Evolutionary conservation across 345 rosid species (phyloP), one percentile per base, ranked within the genome.

Genomic region (Ceriops tagal): DNA sequence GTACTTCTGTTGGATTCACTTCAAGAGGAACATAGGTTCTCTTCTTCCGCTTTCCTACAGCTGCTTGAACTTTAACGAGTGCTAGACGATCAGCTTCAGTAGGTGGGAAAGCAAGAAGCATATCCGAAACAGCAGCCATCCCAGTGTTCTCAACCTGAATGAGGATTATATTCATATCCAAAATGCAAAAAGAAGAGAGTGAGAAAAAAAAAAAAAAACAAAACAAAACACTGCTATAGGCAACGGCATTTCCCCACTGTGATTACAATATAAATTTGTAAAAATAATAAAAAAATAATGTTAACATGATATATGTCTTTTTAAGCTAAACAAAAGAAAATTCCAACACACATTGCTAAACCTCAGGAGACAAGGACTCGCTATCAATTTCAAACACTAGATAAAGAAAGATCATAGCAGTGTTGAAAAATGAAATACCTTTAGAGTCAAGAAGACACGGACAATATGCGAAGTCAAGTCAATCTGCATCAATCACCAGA

Each of bases 41-140:
- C 87, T 85, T 92, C 87, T 85, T 95, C 87, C 86, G 89, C 86
- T 90, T 92, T 59, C 96, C 99, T 3, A 66, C 65, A 31, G 85
- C 73, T 58, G 83, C 89, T 78, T 88, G 73, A 57, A 97, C 99
- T 83, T 92, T 88, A 19, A 96, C 78, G 58, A 82, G 67, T 15
- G 99, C 92, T 27, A 96, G 72, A 71, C 83, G 85, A 69, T 90
- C 85, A 57, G 66, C 85, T 71, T 89, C 87, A 4, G 90, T 70
- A 30, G 96, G 92, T 72, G 98, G 82, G 69, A 92, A 96, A 35
- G 99, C 85, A 77, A 96, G 96, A 80, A 96, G 80, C 70, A 96
- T 64, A 64, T 89, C 89, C 61, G 89, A 81, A 72, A 80, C 92
- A 77, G 90, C 70, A 16, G 75, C 58, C 58, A 80, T 82, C 69